These are phyloP conservation scores for Teratosphaeria destructans DNA, from an alignment of 2,329 filamentous ascomycete genomes.

Conservation along the genomic window DNA sequence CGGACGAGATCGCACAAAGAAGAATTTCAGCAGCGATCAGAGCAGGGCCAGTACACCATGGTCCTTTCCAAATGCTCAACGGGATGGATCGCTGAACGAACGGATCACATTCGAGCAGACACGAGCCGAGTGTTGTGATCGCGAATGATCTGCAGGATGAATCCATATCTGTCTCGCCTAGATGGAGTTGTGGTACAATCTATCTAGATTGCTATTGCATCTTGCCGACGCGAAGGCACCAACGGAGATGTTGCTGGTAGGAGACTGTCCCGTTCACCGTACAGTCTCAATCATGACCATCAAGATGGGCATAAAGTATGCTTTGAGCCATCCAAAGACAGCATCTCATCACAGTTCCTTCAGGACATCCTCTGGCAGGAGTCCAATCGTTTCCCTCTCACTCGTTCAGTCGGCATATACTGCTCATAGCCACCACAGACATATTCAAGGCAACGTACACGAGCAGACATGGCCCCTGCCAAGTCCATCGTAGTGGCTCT, in stretches of 20 bases:
- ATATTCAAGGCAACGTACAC: background rate
- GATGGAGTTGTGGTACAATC: background rate
- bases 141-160: background rate
- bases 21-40: background rate
- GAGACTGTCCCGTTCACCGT: background rate
- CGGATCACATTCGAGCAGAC: background rate
- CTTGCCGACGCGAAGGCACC: background rate
- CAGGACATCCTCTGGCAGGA: background rate
- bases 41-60: background rate
- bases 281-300: background rate
- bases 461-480: background rate
- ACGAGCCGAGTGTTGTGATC: background rate
- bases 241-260: background rate
- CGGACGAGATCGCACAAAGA: no score
- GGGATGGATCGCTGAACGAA: background rate
- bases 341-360: background rate
- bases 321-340: no score
- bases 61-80: background rate
- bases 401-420: background rate
- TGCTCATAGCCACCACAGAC: background rate
- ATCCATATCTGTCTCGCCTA: background rate
- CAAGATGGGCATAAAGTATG: background rate
- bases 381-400: background rate
- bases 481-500: background rate
- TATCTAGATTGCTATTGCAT: background rate